Base-by-base conservation (phyloP, 148 eudicot species). In the Persicaria tinctoria region DNA sequence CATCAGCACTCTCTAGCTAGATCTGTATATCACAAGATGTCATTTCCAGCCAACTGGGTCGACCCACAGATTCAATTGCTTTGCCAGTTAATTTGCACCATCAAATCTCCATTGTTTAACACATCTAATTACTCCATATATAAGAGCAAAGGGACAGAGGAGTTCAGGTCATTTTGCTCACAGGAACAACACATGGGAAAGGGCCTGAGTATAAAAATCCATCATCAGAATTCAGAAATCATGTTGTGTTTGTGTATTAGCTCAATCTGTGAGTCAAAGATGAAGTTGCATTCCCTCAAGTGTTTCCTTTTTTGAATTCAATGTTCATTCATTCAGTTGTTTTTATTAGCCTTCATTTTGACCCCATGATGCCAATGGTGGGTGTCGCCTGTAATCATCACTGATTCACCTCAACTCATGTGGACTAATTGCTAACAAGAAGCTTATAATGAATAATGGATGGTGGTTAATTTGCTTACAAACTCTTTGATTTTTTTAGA, bases 351-450 rank as follows among this genome's bases (percentile, higher is more conserved):
- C 46, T 66, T 13, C 70, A 44, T 44, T 41, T 66, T 66, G 70
- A 66, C 70, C 32, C 47, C 70, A 66, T 66, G 8, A 66, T 44
- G 47, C 18, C 70, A 66, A 41, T 66, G 48, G 70, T 66, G 48
- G 70, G 46, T 64, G 70, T 64, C 70, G 32, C 41, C n/a, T 64
- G 70, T 66, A 41, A 66, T 66, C 70, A 66, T 66, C 48, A 66
- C 47, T 41, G 14, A 41, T 20, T 5, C 10, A 66, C 48, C 12
- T 12, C 68, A 23, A 60, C 11, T 2, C 44, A 32, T 32, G 41
- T 32, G 41, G 41, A 32, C 41, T 32, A 32, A 32, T 32, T 32
- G 41, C 41, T 32, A 32, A 32, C 41, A 32, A 32, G 41, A 32
- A 32, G 41, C 41, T 32, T 32, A 32, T 32, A 1, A 32, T 32